These are phyloP conservation scores for Fraxinus pennsylvanica DNA, from an alignment of 257 asterid species.

Conservation along the genomic window DNA sequence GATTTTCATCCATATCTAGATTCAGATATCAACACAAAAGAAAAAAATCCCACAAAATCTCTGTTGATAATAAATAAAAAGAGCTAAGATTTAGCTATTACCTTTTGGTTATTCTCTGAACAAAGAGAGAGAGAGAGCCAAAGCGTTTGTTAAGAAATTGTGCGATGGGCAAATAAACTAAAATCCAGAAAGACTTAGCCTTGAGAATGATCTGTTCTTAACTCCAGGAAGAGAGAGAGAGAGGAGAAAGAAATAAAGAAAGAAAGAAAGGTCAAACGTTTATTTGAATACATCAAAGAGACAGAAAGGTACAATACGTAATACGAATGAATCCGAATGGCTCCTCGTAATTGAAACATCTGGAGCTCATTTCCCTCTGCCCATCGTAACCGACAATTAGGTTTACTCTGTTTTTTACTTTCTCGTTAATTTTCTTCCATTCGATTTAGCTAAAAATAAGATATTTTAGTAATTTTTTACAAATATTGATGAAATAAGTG, in stretches of 20 bases:
- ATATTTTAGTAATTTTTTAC: too few relatives aligned
- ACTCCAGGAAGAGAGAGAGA: neutral
- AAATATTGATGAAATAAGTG: too few relatives aligned
- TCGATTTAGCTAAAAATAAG: too few relatives aligned
- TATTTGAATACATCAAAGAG: too few relatives aligned
- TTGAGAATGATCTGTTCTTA: neutral
- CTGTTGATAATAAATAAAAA: neutral
- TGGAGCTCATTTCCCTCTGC: too few relatives aligned
- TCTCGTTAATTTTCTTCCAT: too few relatives aligned
- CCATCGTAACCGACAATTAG: too few relatives aligned
- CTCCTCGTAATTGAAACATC: too few relatives aligned
- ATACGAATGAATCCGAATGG: too few relatives aligned
- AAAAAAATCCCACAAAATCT: neutral
- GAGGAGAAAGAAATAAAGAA: neutral
- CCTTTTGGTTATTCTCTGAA: neutral
- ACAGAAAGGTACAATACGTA: too few relatives aligned
- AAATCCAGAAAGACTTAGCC: neutral
- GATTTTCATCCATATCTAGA: neutral
- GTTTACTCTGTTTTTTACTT: too few relatives aligned
- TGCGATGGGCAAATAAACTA: neutral
- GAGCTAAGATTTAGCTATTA: slow-evolving; percentile 19
- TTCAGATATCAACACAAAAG: neutral
- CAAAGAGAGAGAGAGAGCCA: neutral
- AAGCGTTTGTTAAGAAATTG: neutral
- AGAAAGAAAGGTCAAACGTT: too few relatives aligned